Evolutionary conservation across 495 filamentous ascomycete species (phyloP).

Genomic region (Trichoderma erinaceum): DNA sequence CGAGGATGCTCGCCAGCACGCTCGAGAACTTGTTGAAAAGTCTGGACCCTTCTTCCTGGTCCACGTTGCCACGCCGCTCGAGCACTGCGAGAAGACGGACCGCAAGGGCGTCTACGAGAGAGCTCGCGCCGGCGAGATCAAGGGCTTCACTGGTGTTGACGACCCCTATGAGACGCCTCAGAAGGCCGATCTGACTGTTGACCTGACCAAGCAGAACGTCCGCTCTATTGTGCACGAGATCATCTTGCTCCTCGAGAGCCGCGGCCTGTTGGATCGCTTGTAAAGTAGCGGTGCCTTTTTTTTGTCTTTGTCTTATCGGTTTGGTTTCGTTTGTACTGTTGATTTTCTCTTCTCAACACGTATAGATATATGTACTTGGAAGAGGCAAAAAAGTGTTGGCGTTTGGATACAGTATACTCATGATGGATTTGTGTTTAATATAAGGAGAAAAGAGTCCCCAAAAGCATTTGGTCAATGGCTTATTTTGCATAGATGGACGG

Average conservation of each 20-base stretch:
- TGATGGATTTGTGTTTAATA: neutral
- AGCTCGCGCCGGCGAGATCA: slow-evolving; percentile 87
- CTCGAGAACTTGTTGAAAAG: slow-evolving; percentile 78
- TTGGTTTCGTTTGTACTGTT: neutral
- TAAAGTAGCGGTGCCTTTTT: slow-evolving; percentile 21
- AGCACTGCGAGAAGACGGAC: slow-evolving; percentile 91
- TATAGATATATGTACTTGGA: neutral
- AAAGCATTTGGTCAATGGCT: neutral
- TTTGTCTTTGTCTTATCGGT: neutral
- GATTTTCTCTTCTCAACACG: neutral
- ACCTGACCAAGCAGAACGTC: slow-evolving; percentile 77
- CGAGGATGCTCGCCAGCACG: slow-evolving; percentile 64
- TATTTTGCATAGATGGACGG: neutral
- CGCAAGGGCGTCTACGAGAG: slow-evolving; percentile 83
- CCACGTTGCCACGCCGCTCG: slow-evolving; percentile 88
- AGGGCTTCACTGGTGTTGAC: slow-evolving; percentile 97
- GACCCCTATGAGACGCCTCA: slow-evolving; percentile 87
- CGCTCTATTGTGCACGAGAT: slow-evolving; percentile 96
- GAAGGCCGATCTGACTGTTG: slow-evolving; percentile 80
- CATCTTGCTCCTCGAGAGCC: slow-evolving; percentile 80
- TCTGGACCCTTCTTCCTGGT: slow-evolving; percentile 88
- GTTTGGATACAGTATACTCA: neutral
- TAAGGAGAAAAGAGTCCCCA: neutral
- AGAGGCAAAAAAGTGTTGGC: slow-evolving; percentile 2
- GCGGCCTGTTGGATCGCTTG: slow-evolving; percentile 68